These are phyloP conservation scores for Skeletonema grethae DNA, from an alignment of 108 stramenopile species.

Conservation along the genomic window DNA sequence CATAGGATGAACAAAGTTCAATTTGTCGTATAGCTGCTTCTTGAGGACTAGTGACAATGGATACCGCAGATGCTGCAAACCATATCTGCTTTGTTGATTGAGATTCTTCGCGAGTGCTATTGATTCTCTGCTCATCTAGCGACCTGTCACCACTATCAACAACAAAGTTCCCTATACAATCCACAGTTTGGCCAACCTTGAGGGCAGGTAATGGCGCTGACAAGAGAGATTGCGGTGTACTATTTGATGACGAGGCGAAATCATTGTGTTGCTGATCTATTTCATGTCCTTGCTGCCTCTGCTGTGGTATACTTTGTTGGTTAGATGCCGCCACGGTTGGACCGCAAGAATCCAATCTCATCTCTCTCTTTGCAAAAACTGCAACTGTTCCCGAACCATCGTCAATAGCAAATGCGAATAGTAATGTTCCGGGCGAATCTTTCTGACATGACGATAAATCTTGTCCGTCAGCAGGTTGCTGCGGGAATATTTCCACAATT, in stretches of 20 bases:
- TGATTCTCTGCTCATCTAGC: background rate
- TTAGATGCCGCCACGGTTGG: background rate
- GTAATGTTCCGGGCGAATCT: background rate
- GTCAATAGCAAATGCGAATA: slow-evolving; percentile 26
- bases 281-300: background rate
- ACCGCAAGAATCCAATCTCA: slow-evolving; percentile 1
- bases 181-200: slow-evolving; percentile 33
- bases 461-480: background rate
- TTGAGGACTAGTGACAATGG: slow-evolving; percentile 35
- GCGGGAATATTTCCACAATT: slow-evolving; percentile 29
- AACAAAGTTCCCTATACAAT: slow-evolving; percentile 42
- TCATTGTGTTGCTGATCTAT: background rate
- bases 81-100: slow-evolving; percentile 5
- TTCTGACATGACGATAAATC: background rate
- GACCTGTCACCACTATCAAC: slow-evolving; percentile 1
- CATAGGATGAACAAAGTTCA: slow-evolving; percentile 34
- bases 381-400: slow-evolving; percentile 43
- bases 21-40: slow-evolving; percentile 36
- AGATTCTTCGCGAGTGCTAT: background rate
- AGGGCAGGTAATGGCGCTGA: slow-evolving; percentile 22
- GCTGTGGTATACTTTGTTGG: slow-evolving; percentile 1
- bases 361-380: slow-evolving; percentile 24
- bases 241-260: background rate
- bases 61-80: slow-evolving; percentile 36
- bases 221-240: slow-evolving; percentile 6